Evolutionary conservation across 2,329 filamentous ascomycete genomes (phyloP).

Genomic region (Coleophoma cylindrospora): DNA sequence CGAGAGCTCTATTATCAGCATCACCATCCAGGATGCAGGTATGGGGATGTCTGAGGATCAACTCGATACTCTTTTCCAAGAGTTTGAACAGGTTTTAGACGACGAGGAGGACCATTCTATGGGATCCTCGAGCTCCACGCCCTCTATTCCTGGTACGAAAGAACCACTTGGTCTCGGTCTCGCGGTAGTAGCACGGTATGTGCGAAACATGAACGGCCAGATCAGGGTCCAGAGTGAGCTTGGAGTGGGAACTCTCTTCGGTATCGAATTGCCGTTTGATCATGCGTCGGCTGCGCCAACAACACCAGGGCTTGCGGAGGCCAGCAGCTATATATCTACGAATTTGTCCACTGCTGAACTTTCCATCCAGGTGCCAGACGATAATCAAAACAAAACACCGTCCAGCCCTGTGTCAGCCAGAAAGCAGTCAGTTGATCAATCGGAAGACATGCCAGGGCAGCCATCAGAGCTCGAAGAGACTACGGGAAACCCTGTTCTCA

Average conservation of each 20-base stretch:
- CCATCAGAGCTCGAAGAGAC: no score
- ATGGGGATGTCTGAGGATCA: conserved; percentile 17
- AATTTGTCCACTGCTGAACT: no score
- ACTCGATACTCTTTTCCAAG: conserved; percentile 19
- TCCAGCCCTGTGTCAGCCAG: no score
- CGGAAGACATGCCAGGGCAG: no score
- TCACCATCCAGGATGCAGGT: conserved; percentile 17
- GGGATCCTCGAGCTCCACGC: not conserved
- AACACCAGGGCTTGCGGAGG: no score
- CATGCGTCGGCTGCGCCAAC: conserved; percentile 1
- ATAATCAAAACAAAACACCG: no score
- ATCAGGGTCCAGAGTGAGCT: conserved; percentile 15
- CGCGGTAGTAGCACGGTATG: conserved; percentile 17
- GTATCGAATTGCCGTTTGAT: conserved; percentile 17
- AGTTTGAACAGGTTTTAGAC: conserved; percentile 17
- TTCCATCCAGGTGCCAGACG: no score
- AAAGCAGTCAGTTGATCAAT: no score
- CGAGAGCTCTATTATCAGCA: conserved; percentile 10
- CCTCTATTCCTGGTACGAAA: not conserved
- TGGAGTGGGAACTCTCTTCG: conserved; percentile 19
- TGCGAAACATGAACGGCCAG: conserved; percentile 18
- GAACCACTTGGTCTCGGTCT: conserved; percentile 11
- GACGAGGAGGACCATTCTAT: conserved; percentile 10
- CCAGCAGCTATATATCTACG: no score
- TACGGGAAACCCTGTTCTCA: no score